Evolutionary conservation across 2,329 filamentous ascomycete species (phyloP).

Genomic region (Colletotrichum simmondsii): DNA sequence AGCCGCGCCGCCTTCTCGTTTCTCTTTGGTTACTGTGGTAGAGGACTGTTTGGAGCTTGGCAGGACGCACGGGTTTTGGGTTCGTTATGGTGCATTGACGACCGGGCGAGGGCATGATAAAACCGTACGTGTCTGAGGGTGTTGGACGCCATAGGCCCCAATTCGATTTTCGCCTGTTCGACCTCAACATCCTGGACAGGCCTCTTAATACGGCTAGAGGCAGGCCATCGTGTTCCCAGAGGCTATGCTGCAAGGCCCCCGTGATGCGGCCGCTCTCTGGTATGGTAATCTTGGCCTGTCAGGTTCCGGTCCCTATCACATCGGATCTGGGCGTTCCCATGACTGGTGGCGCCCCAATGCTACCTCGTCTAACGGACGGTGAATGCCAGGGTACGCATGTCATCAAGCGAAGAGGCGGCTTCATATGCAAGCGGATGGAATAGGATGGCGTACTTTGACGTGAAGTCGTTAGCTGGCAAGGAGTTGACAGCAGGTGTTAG

Average conservation of each 20-base stretch:
- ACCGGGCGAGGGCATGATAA: slow-evolving; percentile 17
- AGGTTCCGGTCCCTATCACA: slow-evolving; percentile 11
- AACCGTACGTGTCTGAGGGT: slow-evolving; percentile 31
- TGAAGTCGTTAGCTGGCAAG: background rate
- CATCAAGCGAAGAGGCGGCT: background rate
- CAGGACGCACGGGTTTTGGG: slow-evolving; percentile 24
- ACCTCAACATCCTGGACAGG: background rate
- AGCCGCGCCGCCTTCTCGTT: slow-evolving; percentile 1
- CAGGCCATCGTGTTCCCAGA: background rate
- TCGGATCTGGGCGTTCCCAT: slow-evolving; percentile 17
- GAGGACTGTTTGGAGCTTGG: slow-evolving; percentile 25
- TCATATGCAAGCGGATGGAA: slow-evolving; percentile 6
- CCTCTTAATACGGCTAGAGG: background rate
- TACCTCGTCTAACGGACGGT: slow-evolving; percentile 20
- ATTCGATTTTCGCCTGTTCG: background rate
- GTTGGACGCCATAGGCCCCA: background rate
- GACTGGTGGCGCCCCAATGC: background rate
- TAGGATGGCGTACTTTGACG: background rate
- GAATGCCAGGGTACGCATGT: slow-evolving; percentile 3
- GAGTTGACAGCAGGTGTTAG: background rate
- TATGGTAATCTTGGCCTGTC: slow-evolving; percentile 5
- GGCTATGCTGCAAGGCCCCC: background rate
- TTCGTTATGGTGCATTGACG: slow-evolving; percentile 29
- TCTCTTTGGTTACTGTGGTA: background rate
- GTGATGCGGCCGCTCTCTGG: background rate